Conservation (phyloP, 2,329 filamentous ascomycete species). For the Exserohilum rostratum region DNA sequence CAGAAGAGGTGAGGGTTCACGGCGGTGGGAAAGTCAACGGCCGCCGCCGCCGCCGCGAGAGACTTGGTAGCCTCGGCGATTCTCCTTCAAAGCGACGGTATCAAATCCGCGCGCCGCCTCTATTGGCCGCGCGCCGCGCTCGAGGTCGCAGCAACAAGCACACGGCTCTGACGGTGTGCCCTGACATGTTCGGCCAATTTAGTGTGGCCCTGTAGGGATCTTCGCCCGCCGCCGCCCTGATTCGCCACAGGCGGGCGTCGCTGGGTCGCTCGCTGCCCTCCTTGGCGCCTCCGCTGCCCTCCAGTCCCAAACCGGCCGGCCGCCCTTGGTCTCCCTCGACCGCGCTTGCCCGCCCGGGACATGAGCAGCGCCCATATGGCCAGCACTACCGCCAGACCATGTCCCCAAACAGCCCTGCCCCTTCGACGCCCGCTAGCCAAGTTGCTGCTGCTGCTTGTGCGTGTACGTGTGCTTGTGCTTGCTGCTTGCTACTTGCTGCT, state of each 20-base stretch:
- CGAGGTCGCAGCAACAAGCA: too few species aligned
- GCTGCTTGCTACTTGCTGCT: too few species aligned
- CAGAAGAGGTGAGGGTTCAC: slow-evolving; percentile 1
- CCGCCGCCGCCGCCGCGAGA: slow-evolving; percentile 4
- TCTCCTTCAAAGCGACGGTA: slow-evolving; percentile 10
- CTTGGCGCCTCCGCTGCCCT: slow-evolving; percentile 26
- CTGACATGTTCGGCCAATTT: slow-evolving; percentile 25
- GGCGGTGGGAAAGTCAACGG: slow-evolving; percentile 9
- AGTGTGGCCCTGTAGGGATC: slow-evolving; percentile 13
- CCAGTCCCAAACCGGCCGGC: slow-evolving; percentile 22
- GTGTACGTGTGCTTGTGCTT: too few species aligned
- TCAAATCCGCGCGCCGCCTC: not conserved
- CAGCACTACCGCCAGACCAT: not conserved
- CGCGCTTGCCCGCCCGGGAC: slow-evolving; percentile 3
- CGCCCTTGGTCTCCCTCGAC: not conserved
- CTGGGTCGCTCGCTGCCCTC: slow-evolving; percentile 1
- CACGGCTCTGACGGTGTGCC: slow-evolving; percentile 19
- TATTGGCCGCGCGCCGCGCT: slow-evolving; percentile 17
- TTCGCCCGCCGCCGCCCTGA: not conserved
- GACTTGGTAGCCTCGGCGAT: slow-evolving; percentile 15
- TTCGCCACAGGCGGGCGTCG: slow-evolving; percentile 8
- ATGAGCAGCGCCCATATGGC: slow-evolving; percentile 4
- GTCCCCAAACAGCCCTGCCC: too few species aligned
- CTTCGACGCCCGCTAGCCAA: too few species aligned
- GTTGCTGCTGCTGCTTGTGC: too few species aligned